Conservation (phyloP, 2,329 filamentous ascomycete species). For the Aspergillus pseudoterreus region DNA sequence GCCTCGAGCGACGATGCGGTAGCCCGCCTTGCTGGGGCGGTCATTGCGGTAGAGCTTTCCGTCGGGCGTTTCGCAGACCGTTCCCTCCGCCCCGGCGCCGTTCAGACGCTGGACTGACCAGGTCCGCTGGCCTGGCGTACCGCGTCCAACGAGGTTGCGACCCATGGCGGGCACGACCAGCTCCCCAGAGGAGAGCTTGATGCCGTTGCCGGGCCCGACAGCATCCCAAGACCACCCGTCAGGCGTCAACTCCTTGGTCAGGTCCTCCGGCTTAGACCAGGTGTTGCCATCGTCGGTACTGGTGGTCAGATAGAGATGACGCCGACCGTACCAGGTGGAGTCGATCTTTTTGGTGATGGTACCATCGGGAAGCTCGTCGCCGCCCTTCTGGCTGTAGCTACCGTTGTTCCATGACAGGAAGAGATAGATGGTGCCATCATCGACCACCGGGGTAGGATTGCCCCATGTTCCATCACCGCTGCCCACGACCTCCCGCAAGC, state of each 20-base stretch:
- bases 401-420: conserved; percentile 28
- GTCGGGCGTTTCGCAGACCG: conserved; percentile 3
- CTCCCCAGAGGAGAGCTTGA: conserved; percentile 3
- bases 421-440: conserved; percentile 28
- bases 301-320: conserved; percentile 3
- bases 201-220: conserved; percentile 5
- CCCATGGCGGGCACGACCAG: conserved; percentile 6
- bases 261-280: conserved; percentile 2
- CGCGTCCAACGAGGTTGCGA: conserved; percentile 6
- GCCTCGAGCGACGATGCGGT: conserved; percentile 4
- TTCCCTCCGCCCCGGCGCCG: conserved; percentile 5
- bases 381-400: conserved; percentile 24
- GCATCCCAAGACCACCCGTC: conserved; percentile 1
- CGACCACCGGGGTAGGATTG: conserved; percentile 29
- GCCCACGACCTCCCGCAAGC: conserved; percentile 21
- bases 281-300: conserved; percentile 6
- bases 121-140: conserved; percentile 4
- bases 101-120: conserved; percentile 2
- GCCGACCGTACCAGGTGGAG: conserved; percentile 3
- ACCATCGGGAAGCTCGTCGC: conserved; percentile 13
- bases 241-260: conserved; percentile 4
- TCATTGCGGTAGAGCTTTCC: conserved; percentile 6
- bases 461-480: conserved; percentile 24
- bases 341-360: conserved; percentile 2
- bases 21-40: neutral